Evolutionary conservation across 2,329 filamentous ascomycete genomes (phyloP).

Genomic region (Phoma sp.): DNA sequence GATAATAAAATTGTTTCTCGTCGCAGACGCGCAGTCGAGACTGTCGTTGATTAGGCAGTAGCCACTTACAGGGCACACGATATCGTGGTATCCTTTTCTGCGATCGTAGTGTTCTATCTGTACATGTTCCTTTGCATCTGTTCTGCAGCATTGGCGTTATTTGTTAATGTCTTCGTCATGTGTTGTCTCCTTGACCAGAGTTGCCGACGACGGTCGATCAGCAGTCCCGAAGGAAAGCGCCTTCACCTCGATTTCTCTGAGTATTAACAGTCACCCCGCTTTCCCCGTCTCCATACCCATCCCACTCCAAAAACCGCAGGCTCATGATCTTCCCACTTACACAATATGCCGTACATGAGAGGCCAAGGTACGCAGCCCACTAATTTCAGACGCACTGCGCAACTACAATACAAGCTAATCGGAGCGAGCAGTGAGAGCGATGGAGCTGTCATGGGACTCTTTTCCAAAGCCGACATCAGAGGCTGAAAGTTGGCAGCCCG

Average conservation of each 20-base stretch:
- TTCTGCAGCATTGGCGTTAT: not conserved
- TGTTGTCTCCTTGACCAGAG: not conserved
- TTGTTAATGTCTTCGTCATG: not conserved
- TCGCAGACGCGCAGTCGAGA: no score
- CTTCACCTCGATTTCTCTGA: conserved; percentile 12
- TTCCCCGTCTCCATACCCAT: not conserved
- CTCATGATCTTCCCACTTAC: not conserved
- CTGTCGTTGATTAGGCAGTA: no score
- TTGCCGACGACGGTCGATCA: not conserved
- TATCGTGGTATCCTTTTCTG: no score
- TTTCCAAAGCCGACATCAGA: conserved; percentile 22
- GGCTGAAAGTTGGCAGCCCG: conserved; percentile 17
- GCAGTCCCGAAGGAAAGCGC: conserved; percentile 1
- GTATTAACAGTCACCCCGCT: not conserved
- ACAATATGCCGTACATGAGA: not conserved
- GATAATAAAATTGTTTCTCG: no score
- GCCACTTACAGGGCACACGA: no score
- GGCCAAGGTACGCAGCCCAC: not conserved
- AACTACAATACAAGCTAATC: not conserved
- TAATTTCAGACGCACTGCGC: not conserved
- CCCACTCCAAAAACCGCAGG: not conserved
- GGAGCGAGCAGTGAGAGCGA: not conserved
- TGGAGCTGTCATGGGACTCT: conserved; percentile 2
- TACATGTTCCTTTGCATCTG: not conserved
- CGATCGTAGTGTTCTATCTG: not conserved